Base-by-base conservation (phyloP, 495 filamentous ascomycete species). In the Xylaria flabelliformis region DNA sequence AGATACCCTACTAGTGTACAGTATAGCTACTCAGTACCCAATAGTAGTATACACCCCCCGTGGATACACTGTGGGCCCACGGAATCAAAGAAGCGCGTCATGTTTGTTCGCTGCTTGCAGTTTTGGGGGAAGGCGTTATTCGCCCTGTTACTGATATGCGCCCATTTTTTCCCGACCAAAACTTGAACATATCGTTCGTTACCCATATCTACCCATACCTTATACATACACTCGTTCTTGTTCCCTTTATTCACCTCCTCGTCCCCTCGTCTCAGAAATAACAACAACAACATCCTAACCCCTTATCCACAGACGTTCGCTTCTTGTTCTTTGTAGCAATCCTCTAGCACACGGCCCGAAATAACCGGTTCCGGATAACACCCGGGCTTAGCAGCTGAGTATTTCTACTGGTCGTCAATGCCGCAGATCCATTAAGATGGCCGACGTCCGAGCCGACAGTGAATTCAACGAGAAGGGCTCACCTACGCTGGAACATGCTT, bases 391-490 rank as follows among this genome's bases (percentile, higher is more conserved):
- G 3, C 5, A 56, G 66, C 24, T 34, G 13, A 41, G 8, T 29
- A 19, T 48, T 17, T 24, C 67, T 46, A 17, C 17, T 44, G 41
- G 32, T 19, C 12, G 5, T 70, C 13, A 12, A 70, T 70, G 58
- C 39, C 34, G 48, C 50, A 24, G 24, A 6, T 19, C 21, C 0
- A 17, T 56, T 21, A 71, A 26, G 21, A 79, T 79, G 77, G 56
- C 72, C 59, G 66, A 62, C 29, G 55, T 19, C 39, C 55, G 8
- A 19, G 55, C 34, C 29, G 48, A 70, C 61, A 32, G 68, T 34
- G 77, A 77, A 55, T 71, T 71, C 44, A 67, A 76, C 51, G 77
- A 78, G 56, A 79, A 75, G 69, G 63, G 50, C 64, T 77, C 76
- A 4, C 76, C 76, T 21, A 72, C 77, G 7, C 34, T 75, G 1